These are phyloP conservation scores for Fusarium aywerte DNA, from an alignment of 2,329 filamentous ascomycete genomes.

Conservation along the genomic window DNA sequence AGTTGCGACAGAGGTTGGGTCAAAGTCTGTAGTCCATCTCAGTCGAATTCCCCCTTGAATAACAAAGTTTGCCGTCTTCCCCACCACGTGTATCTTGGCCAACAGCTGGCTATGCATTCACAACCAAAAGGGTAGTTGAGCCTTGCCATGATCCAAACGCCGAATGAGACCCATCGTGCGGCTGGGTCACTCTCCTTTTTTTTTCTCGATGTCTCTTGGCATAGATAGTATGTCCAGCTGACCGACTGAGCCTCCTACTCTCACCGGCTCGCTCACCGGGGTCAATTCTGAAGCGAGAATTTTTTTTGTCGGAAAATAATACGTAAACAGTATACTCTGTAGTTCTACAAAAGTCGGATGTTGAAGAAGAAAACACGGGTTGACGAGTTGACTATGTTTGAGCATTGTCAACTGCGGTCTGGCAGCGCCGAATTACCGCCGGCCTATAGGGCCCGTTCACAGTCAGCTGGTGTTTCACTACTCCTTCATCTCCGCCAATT, in stretches of 20 bases:
- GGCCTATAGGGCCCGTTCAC: slow-evolving; percentile 27
- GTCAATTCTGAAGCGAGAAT: neutral
- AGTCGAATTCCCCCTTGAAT: slow-evolving; percentile 4
- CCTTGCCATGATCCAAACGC: neutral
- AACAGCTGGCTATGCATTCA: slow-evolving; percentile 12
- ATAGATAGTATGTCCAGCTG: neutral
- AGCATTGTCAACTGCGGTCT: neutral
- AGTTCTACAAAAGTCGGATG: slow-evolving; percentile 20
- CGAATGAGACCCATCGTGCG: slow-evolving; percentile 10
- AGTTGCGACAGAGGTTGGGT: slow-evolving; percentile 7
- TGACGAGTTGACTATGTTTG: slow-evolving; percentile 10
- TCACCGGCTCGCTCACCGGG: slow-evolving; percentile 18
- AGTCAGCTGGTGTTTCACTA: slow-evolving; percentile 34
- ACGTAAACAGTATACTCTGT: neutral
- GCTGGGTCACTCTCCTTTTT: slow-evolving; percentile 16
- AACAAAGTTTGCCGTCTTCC: slow-evolving; percentile 14
- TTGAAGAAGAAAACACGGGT: slow-evolving; percentile 29
- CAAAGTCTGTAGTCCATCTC: neutral
- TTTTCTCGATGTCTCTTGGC: slow-evolving; percentile 9
- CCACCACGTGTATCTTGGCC: slow-evolving; percentile 20
- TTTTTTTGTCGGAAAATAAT: slow-evolving; percentile 4
- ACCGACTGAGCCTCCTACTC: neutral
- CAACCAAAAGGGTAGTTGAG: slow-evolving; percentile 3
- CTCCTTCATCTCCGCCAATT: slow-evolving; percentile 26
- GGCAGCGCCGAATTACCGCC: slow-evolving; percentile 36